Evolutionary conservation across 2,329 filamentous ascomycete species (phyloP).

Genomic region (Penicillium digitatum): DNA sequence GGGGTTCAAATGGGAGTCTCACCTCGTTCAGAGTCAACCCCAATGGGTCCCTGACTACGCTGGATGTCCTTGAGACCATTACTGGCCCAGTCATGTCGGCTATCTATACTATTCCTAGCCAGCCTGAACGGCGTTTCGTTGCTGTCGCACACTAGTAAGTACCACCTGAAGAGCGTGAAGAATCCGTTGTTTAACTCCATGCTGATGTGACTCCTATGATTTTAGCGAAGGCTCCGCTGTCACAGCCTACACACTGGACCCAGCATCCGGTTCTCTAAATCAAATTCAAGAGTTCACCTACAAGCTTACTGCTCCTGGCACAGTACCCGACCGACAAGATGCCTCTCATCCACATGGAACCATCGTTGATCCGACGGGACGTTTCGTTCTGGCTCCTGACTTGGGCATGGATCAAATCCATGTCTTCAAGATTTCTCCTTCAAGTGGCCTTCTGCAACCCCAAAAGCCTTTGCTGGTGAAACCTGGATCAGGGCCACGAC

Average conservation of each 20-base stretch:
- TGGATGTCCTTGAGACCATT: conserved; percentile 10
- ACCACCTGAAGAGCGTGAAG: background rate
- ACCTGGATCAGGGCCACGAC: conserved; percentile 52
- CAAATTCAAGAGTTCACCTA: conserved; percentile 15
- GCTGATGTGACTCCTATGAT: background rate
- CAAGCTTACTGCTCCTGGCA: conserved; percentile 32
- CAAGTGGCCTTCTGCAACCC: conserved; percentile 45
- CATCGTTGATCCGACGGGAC: conserved; percentile 39
- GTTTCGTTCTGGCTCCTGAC: conserved; percentile 53
- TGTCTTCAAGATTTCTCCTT: conserved; percentile 50
- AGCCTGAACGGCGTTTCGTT: conserved; percentile 8
- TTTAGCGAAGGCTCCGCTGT: conserved; percentile 12
- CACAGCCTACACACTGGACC: conserved; percentile 12
- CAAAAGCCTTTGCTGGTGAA: conserved; percentile 44
- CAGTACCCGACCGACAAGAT: conserved; percentile 51
- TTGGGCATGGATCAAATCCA: conserved; percentile 55
- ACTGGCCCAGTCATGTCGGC: conserved; percentile 19
- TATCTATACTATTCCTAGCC: conserved; percentile 4
- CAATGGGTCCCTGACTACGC: conserved; percentile 9
- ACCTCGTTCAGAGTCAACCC: conserved; percentile 14
- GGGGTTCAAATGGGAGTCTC: conserved; percentile 16
- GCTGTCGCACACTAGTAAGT: conserved; percentile 22
- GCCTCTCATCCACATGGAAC: conserved; percentile 54
- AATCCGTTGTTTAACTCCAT: background rate
- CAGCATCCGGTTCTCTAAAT: conserved; percentile 2